Evolutionary conservation across 2,329 filamentous ascomycete species (phyloP).

Genomic region (Aureobasidium sp.): DNA sequence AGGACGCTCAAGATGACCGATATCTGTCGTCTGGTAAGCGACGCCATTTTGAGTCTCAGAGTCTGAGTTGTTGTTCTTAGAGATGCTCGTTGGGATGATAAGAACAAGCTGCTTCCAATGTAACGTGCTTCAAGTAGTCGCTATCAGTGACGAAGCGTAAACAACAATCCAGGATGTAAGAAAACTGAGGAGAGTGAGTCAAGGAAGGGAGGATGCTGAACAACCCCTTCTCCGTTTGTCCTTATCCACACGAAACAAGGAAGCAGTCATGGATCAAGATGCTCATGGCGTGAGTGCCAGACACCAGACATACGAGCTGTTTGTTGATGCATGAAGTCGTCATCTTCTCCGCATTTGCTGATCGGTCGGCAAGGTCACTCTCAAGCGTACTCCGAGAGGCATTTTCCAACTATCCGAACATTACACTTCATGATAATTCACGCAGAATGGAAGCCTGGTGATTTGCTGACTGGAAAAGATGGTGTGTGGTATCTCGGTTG

Average conservation of each 20-base stretch:
- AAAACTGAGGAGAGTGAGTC: neutral
- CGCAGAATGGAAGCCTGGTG: neutral
- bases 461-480: neutral
- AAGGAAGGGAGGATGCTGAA: neutral
- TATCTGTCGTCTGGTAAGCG: constrained; percentile 32
- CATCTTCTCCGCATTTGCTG: constrained; percentile 11
- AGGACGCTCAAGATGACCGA: constrained; percentile 34
- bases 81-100: neutral
- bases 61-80: neutral
- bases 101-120: neutral
- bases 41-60: neutral
- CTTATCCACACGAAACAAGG: neutral
- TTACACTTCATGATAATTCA: neutral
- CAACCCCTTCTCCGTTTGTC: neutral
- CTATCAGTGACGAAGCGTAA: neutral
- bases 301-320: neutral
- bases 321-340: constrained; percentile 6
- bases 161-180: neutral
- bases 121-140: neutral
- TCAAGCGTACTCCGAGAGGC: neutral
- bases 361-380: neutral
- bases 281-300: constrained; percentile 1
- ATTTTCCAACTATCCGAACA: neutral
- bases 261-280: neutral
- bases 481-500: neutral